A percentile compares a stretch with the other conserved stretches of the same genome.
These are phyloP conservation scores for Fusarium sp. DNA, from an alignment of 2,329 filamentous ascomycete genomes.

Conservation along the genomic window DNA sequence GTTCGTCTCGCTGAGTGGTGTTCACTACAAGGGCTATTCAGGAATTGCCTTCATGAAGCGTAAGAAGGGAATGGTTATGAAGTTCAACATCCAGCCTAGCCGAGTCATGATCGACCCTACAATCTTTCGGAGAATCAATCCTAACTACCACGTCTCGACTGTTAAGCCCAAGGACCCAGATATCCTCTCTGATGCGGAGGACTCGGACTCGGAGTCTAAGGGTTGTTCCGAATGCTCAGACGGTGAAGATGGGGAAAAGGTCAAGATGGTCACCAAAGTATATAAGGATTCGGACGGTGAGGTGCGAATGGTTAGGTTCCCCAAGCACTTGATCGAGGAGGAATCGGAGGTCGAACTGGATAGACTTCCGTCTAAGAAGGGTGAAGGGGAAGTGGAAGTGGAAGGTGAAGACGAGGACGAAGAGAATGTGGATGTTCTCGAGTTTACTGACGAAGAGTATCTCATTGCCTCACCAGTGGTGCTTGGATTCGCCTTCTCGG, in stretches of 20 bases:
- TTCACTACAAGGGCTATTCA: constrained; percentile 85
- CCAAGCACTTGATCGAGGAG: constrained; percentile 51
- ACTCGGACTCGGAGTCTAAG: constrained; percentile 57
- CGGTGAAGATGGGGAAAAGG: constrained; percentile 58
- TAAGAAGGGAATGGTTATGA: constrained; percentile 73
- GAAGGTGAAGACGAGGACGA: constrained; percentile 1
- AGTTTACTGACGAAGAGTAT: constrained; percentile 86
- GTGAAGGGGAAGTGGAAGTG: neutral
- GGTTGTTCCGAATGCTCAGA: constrained; percentile 59
- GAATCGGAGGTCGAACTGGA: constrained; percentile 67
- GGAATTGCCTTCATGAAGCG: constrained; percentile 89
- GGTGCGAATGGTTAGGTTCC: constrained; percentile 51
- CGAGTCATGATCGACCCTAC: constrained; percentile 90
- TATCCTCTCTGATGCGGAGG: constrained; percentile 64
- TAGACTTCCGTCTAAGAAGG: constrained; percentile 57
- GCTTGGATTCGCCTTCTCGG: constrained; percentile 86
- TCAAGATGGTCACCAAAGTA: constrained; percentile 65
- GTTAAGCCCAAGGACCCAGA: constrained; percentile 80
- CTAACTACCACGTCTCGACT: constrained; percentile 83
- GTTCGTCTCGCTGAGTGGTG: constrained; percentile 83
- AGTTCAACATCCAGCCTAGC: constrained; percentile 87
- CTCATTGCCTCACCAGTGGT: constrained; percentile 87
- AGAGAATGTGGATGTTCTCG: constrained; percentile 37
- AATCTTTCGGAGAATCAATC: constrained; percentile 85
- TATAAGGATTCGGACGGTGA: constrained; percentile 61